These are phyloP conservation scores for Hammondia hammondi DNA, from an alignment of 169 alveolate genomes.

Conservation along the genomic window DNA sequence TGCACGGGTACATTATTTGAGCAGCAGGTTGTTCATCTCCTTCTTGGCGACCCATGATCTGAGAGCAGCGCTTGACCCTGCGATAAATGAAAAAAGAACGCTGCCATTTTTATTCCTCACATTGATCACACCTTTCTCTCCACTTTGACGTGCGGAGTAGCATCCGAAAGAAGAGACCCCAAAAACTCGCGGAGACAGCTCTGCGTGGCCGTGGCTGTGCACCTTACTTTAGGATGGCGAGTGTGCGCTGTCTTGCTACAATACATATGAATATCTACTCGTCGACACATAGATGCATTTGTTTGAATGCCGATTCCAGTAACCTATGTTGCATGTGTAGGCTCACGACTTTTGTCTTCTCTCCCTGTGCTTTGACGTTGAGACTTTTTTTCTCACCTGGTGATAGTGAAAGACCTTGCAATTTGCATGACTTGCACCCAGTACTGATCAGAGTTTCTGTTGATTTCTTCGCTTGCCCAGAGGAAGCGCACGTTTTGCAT, in stretches of 20 bases:
- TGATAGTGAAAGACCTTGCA: constrained; percentile 91
- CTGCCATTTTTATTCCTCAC: background rate
- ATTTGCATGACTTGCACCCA: constrained; percentile 97
- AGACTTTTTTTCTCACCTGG: constrained; percentile 31
- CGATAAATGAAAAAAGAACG: background rate
- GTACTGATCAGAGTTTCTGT: constrained; percentile 93
- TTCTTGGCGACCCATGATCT: constrained; percentile 98
- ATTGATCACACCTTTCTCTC: background rate
- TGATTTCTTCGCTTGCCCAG: constrained; percentile 99
- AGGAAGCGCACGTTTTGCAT: constrained; percentile 94
- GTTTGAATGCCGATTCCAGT: too few species aligned
- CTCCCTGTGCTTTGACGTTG: too few species aligned
- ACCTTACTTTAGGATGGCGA: too few species aligned
- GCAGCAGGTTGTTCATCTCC: constrained; percentile 94
- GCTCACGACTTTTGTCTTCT: too few species aligned
- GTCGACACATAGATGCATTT: too few species aligned
- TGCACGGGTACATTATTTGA: constrained; percentile 82
- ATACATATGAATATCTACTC: too few species aligned
- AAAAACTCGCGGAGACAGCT: background rate
- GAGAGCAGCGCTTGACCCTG: constrained; percentile 96
- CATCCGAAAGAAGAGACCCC: background rate
- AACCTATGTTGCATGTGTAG: too few species aligned
- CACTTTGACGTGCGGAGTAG: background rate
- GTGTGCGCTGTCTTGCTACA: too few species aligned
- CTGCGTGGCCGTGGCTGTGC: background rate